Evolutionary conservation across 495 filamentous ascomycete species (phyloP), one percentile per base, ranked within the genome.

Genomic region (Sphaerosporella brunnea): DNA sequence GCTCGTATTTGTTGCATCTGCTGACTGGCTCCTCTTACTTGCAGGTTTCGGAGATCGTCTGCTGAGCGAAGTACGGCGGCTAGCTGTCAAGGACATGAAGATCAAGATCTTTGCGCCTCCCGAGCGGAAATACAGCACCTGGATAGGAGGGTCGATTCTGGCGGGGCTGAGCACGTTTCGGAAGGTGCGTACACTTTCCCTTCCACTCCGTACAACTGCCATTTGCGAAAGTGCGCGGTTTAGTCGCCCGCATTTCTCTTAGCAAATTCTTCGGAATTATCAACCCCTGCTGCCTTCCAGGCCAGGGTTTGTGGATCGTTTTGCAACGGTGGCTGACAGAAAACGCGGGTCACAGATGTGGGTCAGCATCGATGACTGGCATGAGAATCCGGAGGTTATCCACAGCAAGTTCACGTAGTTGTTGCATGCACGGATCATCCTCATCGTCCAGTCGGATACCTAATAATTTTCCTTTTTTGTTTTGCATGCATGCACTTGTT

Each of bases 71-170:
- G 81, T 99, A 51, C 88, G 93, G 65, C 71, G 79, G 51, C 67
- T 96, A 19, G 88, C 90, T 9, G 85, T 94, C 45, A 94, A 93
- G 68, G 90, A 99, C 61, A 99, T 94, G 92, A 78, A 85, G 56
- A 95, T 99, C 63, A 90, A 93, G 66, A 99, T 99, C 51, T 94
- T 92, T 64, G 90, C 90, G 10, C 90, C 90, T 44, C 85, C 92
- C 1, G 90, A 99, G 68, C 75, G 90, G 49, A 93, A 95, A 63
- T 99, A 96, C 65, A 93, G 82, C 44, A 99, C 90, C 9, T 99
- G 90, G 90, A 96, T 95, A 59, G 90, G 90, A 55, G 90, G 90
- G 23, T 94, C 90, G 59, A 99, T 99, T 68, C 68, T 99, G 48
- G 90, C 92, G 26, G 92, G 92, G 0, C 63, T 99, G 62, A 96